Evolutionary conservation across 768 basidiomycete species (phyloP).

Genomic region (Pilatotrama ljubarskyi): DNA sequence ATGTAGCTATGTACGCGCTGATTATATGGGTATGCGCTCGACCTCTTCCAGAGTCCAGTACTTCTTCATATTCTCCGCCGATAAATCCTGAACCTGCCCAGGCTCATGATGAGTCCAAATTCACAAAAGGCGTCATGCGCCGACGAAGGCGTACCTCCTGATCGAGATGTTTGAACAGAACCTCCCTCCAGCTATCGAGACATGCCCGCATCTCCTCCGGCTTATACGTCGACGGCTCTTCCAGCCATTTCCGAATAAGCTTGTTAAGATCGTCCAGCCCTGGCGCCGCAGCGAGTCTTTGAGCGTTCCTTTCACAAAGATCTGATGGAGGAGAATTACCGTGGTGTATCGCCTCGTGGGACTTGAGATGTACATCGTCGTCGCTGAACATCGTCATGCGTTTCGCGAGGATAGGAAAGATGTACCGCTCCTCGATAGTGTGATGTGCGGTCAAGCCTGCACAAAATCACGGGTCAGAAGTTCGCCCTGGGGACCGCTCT

Average conservation of each 20-base stretch:
- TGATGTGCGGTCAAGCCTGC: slow-evolving; percentile 57
- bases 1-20: neutral
- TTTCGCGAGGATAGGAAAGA: slow-evolving; percentile 53
- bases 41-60: slow-evolving; percentile 52
- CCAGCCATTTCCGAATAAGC: slow-evolving; percentile 44
- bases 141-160: slow-evolving; percentile 42
- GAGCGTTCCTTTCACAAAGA: neutral
- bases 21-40: slow-evolving; percentile 34
- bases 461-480: neutral
- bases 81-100: slow-evolving; percentile 51
- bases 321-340: slow-evolving; percentile 31
- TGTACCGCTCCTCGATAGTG: slow-evolving; percentile 51
- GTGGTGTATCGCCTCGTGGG: slow-evolving; percentile 55
- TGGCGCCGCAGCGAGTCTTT: slow-evolving; percentile 23
- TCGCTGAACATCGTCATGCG: slow-evolving; percentile 49
- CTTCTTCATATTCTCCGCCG: slow-evolving; percentile 51
- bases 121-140: neutral
- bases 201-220: slow-evolving; percentile 50
- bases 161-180: slow-evolving; percentile 54
- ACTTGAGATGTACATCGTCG: slow-evolving; percentile 46
- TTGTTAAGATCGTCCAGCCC: slow-evolving; percentile 46
- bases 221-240: slow-evolving; percentile 47
- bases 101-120: neutral
- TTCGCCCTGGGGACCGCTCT: too few relatives aligned
- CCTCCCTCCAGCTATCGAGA: slow-evolving; percentile 49